Evolutionary conservation across 1,139 yeast genomes (phyloP), one percentile per base, ranked within the genome.

Genomic region (Kodamaea sp.): DNA sequence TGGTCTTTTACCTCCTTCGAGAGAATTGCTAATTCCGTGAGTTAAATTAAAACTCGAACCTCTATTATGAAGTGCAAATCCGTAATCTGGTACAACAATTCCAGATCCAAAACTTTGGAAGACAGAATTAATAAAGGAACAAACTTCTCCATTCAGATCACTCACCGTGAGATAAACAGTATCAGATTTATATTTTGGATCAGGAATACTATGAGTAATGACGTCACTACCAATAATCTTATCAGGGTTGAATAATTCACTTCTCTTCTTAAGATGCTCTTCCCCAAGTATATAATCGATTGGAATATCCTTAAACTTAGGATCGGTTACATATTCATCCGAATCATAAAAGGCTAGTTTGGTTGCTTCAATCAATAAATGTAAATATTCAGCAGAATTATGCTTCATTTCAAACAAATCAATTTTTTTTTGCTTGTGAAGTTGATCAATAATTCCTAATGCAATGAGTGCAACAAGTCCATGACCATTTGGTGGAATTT

Each of bases 401-500:
- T 83, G 94, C 46, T 75, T 55, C 53, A 82, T 45, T 4, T 59
- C 50, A 22, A 59, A 50, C 32, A 83, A 57, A 38, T 78, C 65
- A 25, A 81, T 66, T 7, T 52, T 59, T 1, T 78, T 77, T 26
- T 58, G 47, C 11, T 66, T 69, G 37, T 79, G 77, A 42, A 81
- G 63, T 32, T 77, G 75, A 46, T 73, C 75, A 44, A 86, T 72
- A 33, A 82, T 66, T 0, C 94, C 94, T 38, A 84, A 60, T 0
- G 90, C 79, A 32, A 83, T 61, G 34, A 84, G 63, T 0, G 89
- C 92, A 34, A 84, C 84, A 28, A 84, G 62, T 1, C 94, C 94
- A 40, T 84, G 87, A 4, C 94, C 89, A 55, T 81, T 85, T 24
- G 95, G 94, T 6, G 95, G 92, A 44, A 83, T 81, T 55, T 84